Evolutionary conservation across 2,329 filamentous ascomycete species (phyloP).

Genomic region (Xylaria sp.): DNA sequence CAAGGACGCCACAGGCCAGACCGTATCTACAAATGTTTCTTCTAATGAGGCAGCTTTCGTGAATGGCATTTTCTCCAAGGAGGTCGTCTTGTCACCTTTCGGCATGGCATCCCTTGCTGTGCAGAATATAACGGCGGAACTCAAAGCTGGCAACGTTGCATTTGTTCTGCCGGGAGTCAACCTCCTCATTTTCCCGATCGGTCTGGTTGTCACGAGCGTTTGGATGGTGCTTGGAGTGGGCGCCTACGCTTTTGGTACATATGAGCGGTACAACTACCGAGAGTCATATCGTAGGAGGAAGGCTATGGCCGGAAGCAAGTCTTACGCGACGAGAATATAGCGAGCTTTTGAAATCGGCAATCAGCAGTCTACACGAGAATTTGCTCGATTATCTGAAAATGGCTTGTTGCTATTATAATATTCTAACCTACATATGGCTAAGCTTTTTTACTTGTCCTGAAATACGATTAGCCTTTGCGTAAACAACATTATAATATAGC

Average conservation of each 20-base stretch:
- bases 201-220: constrained; percentile 70
- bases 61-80: constrained; percentile 73
- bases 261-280: constrained; percentile 72
- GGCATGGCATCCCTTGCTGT: constrained; percentile 61
- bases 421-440: neutral
- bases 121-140: constrained; percentile 55
- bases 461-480: neutral
- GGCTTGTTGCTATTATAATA: neutral
- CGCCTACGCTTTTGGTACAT: constrained; percentile 72
- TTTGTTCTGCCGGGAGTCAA: constrained; percentile 76
- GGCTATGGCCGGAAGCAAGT: constrained; percentile 53
- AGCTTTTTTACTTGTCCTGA: constrained; percentile 1
- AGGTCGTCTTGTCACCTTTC: constrained; percentile 63
- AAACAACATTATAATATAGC: constrained; percentile 9
- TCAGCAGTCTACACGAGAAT: neutral
- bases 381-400: neutral
- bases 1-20: constrained; percentile 59
- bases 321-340: constrained; percentile 40
- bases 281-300: constrained; percentile 68
- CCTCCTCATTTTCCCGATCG: constrained; percentile 75
- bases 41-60: constrained; percentile 77
- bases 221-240: constrained; percentile 69
- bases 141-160: constrained; percentile 64
- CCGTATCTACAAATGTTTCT: constrained; percentile 71
- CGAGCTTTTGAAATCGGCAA: neutral